Evolutionary conservation across 345 rosid genomes (phyloP), one percentile per base, ranked within the genome.

Genomic region (Eucalyptus sp.): DNA sequence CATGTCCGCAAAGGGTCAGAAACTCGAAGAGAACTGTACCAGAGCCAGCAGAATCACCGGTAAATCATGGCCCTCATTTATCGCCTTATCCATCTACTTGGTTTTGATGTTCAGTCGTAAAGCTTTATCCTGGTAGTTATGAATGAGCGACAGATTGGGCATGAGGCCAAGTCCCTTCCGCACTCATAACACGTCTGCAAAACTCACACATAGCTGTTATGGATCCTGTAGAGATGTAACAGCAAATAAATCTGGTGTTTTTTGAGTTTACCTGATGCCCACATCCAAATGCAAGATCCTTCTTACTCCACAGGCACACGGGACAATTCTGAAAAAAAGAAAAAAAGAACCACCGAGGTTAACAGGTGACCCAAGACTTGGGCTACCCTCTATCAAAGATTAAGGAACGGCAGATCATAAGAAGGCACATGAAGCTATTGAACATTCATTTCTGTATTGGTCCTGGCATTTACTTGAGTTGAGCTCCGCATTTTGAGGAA

Each of bases 281-380:
- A 31, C 93, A 93, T 44, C 93, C 93, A 87, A 93, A 88, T 50
- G 92, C 94, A 49, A 93, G 91, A 87, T 93, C 91, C 86, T 93
- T 92, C 62, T 68, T 86, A 46, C 86, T 87, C 91, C 93, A 90
- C 48, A 62, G 64, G 86, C 93, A 92, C 49, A 87, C 31, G 41
- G 91, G 92, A 88, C 92, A 92, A 43, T 56, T 58, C 93, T 93
- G 90, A 33, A 62, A 58, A 15, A 66, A 20, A 56, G 18, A 66
- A 4, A 44, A 79, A 48, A 87, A 52, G 24, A 41, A 85, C 54
- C 43, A 76, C 79, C 8, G 24, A 84, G 51, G 27, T 25, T 5
- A 48, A n/a, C 24, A 50, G 51, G 29, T 10, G 33, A 76, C 25
- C 18, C 7, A 49, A 27, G 71, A 24, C 33, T 41, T 46, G 33